Evolutionary conservation across 495 filamentous ascomycete genomes (phyloP).

Genomic region (Xylaria scruposa): DNA sequence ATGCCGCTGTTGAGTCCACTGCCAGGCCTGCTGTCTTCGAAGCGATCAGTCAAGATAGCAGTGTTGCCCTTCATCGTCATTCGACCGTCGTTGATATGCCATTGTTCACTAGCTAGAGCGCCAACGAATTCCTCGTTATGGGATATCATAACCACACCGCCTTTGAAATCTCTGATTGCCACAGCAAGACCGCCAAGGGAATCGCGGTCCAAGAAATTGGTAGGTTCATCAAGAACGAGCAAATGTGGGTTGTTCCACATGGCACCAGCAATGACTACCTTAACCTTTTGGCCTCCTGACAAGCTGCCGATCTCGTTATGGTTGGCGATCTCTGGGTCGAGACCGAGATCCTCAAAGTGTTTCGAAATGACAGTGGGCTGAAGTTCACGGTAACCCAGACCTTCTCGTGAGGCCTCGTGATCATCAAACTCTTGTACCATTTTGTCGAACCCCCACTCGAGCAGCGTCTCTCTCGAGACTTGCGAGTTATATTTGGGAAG

Average conservation of each 20-base stretch:
- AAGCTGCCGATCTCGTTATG: conserved; percentile 98
- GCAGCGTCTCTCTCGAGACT: conserved; percentile 90
- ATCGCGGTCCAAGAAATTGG: conserved; percentile 98
- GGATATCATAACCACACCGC: conserved; percentile 98
- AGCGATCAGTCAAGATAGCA: conserved; percentile 76
- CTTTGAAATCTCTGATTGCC: conserved; percentile 96
- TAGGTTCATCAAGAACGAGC: conserved; percentile 96
- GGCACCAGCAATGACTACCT: conserved; percentile 95
- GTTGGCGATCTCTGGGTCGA: conserved; percentile 97
- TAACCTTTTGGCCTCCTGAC: conserved; percentile 99
- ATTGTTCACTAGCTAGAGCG: conserved; percentile 91
- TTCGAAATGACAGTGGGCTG: conserved; percentile 93
- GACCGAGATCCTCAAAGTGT: conserved; percentile 96
- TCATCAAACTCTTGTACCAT: conserved; percentile 98
- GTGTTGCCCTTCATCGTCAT: conserved; percentile 81
- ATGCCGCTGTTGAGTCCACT: conserved; percentile 60
- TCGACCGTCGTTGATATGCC: conserved; percentile 88
- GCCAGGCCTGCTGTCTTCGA: conserved; percentile 79
- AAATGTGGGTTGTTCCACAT: conserved; percentile 99
- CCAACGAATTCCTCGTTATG: conserved; percentile 99
- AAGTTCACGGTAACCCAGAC: conserved; percentile 91
- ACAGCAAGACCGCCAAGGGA: conserved; percentile 94
- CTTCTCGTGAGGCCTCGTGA: conserved; percentile 95
- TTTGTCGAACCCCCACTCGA: conserved; percentile 86
- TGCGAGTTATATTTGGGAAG: conserved; percentile 92